Evolutionary conservation across 177 flowering plant genomes (phyloP), one percentile per base, ranked within the genome.

Genomic region (Telopea speciosissima): DNA sequence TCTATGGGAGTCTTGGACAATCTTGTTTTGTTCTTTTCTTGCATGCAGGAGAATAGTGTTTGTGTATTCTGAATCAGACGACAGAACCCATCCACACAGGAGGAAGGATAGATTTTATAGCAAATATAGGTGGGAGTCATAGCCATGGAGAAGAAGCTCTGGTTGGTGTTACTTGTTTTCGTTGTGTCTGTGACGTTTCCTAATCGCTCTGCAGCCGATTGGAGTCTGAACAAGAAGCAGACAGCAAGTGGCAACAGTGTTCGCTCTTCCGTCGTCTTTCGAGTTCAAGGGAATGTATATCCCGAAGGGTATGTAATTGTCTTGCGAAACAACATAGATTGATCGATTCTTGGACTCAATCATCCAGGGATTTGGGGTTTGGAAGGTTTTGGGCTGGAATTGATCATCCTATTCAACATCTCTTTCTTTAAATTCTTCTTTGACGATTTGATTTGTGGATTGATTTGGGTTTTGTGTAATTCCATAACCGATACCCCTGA

Each of bases 231-330:
- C 42, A 28, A 12, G 42, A 19, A 12, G 22, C 25, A 28, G 66
- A n/a, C 44, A 63, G 13, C 66, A 5, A 22, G 45, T 14, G 40
- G 56, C 36, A 58, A 49, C 21, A 62, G 68, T 1, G 28, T 73
- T 62, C 72, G 75, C 56, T 65, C 82, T 70, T 82, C 88, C 22
- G 73, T 73, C 40, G 72, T 86, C 24, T 78, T 88, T 23, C 85
- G 83, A 7, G 69, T 86, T 25, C 45, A 61, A 12, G 92, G 92
- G 24, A 84, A 86, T 75, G 89, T 88, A 73, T 86, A 85, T 72
- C 92, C 92, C 42, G 72, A 75, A 54, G 92, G 92, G 92, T 87
- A 76, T 49, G 76, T 21, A n/a, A 13, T 58, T 7, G 9, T 36
- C 40, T 36, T 36, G 3, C 40, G 40, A 36, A 36, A 36, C 40